These are phyloP conservation scores for Fusarium oxysporum DNA, from an alignment of 2,329 filamentous ascomycete species.

Conservation along the genomic window DNA sequence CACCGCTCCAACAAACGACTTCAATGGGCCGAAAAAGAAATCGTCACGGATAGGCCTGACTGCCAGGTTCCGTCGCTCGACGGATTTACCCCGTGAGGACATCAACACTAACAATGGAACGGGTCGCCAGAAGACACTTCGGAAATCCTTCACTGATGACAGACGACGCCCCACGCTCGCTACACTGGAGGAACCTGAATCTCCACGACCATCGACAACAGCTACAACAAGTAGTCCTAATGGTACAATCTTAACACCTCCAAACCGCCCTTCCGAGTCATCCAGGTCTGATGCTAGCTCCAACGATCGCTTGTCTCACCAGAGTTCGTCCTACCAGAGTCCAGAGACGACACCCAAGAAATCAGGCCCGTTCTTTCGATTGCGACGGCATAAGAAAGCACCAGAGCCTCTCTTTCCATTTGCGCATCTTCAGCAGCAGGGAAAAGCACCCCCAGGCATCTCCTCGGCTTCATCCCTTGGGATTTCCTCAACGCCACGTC, in stretches of 20 bases:
- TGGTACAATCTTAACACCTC: slow-evolving; percentile 60
- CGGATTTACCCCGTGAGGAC: slow-evolving; percentile 57
- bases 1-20: slow-evolving; percentile 83
- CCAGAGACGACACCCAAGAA: slow-evolving; percentile 70
- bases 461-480: slow-evolving; percentile 59
- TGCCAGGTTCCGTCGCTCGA: slow-evolving; percentile 64
- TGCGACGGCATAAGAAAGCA: slow-evolving; percentile 81
- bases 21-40: slow-evolving; percentile 65
- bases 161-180: slow-evolving; percentile 48
- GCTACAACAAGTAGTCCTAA: slow-evolving; percentile 44
- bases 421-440: slow-evolving; percentile 81
- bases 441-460: slow-evolving; percentile 55
- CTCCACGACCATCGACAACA: slow-evolving; percentile 48
- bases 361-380: slow-evolving; percentile 80
- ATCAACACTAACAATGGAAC: slow-evolving; percentile 20
- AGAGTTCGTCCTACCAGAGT: slow-evolving; percentile 68
- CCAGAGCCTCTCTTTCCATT: slow-evolving; percentile 85
- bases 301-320: slow-evolving; percentile 69
- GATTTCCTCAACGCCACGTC: slow-evolving; percentile 49
- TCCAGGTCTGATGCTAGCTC: slow-evolving; percentile 90
- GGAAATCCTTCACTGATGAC: slow-evolving; percentile 60
- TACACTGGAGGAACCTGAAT: slow-evolving; percentile 67
- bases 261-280: slow-evolving; percentile 73
- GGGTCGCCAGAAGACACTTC: slow-evolving; percentile 38
- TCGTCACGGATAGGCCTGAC: slow-evolving; percentile 66